Conservation (phyloP, 306 rosid species). For the Canavalia gladiata region DNA sequence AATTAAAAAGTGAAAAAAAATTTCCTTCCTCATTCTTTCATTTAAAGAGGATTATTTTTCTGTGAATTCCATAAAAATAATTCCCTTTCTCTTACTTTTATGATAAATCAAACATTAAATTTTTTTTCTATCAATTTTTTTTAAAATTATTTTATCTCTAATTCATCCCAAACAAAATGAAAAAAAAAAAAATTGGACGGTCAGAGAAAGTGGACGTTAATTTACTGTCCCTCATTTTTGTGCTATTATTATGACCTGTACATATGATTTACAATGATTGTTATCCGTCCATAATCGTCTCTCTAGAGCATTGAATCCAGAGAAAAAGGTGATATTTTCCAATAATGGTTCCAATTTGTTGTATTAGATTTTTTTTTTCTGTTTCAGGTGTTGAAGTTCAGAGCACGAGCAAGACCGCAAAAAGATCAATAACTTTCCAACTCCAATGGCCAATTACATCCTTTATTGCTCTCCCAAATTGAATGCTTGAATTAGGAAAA, state of each 20-base stretch:
- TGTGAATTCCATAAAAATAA: too few species aligned
- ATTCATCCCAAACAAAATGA: too few species aligned
- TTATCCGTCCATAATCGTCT: slow-evolving; percentile 51
- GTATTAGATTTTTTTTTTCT: neutral
- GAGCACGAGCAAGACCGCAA: slow-evolving; percentile 26
- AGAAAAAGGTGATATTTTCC: slow-evolving; percentile 2
- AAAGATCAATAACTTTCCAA: slow-evolving; percentile 33
- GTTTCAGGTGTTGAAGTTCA: slow-evolving; percentile 8
- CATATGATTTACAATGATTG: slow-evolving; percentile 60
- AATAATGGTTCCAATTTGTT: slow-evolving; percentile 31
- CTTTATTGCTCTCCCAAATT: slow-evolving; percentile 11
- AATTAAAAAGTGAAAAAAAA: too few species aligned
- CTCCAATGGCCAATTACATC: neutral
- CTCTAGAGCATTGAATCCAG: slow-evolving; percentile 52
- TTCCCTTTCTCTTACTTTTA: too few species aligned
- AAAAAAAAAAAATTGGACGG: slow-evolving; percentile 39
- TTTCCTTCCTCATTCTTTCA: too few species aligned
- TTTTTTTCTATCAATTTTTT: neutral
- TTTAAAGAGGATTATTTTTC: too few species aligned
- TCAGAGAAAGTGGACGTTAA: slow-evolving; percentile 61
- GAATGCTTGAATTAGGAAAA: slow-evolving; percentile 38
- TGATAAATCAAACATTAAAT: too few species aligned
- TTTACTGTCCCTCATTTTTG: slow-evolving; percentile 60
- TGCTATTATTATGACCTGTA: slow-evolving; percentile 58
- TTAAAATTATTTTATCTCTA: neutral